phyloP scores from a whole-genome alignment of 345 rosid genomes.

The Firmiana major region DNA sequence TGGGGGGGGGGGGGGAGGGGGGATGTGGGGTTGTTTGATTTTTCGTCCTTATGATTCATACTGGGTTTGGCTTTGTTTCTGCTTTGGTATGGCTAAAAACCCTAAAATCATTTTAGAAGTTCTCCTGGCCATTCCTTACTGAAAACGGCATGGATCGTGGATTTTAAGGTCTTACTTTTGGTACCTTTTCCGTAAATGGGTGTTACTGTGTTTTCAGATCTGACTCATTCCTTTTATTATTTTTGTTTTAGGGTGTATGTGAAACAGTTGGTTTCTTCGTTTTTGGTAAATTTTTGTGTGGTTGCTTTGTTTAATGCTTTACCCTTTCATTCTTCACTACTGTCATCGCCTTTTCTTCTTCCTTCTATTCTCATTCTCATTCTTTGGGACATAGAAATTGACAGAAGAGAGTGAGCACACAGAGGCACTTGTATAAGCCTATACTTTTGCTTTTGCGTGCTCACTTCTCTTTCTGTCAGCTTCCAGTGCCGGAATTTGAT shows the following conservation, averaged over 20 bases:
- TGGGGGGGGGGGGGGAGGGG: too few species aligned
- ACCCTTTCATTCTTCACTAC: not conserved
- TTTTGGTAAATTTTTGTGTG: not conserved
- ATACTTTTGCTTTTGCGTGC: conserved; percentile 87
- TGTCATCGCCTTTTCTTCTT: not conserved
- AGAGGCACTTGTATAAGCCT: conserved; percentile 60
- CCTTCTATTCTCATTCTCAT: not conserved
- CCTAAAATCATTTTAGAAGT: conserved; percentile 25
- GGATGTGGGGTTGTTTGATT: not conserved
- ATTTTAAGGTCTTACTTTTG: conserved; percentile 16
- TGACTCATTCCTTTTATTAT: conserved; percentile 31
- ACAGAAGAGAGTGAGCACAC: conserved; percentile 99
- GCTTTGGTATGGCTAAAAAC: conserved; percentile 14
- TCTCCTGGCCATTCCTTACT: not conserved
- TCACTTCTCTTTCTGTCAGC: conserved; percentile 94
- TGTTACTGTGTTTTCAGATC: conserved; percentile 42
- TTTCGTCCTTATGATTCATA: not conserved
- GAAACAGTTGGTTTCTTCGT: not conserved
- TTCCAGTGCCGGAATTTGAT: conserved; percentile 50
- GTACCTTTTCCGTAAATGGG: conserved; percentile 36
- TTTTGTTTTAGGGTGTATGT: not conserved
- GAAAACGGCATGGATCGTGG: conserved; percentile 17
- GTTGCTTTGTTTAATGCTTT: conserved; percentile 10
- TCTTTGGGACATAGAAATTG: conserved; percentile 55
- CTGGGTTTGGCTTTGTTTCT: not conserved